Percentiles rank a stretch among this genome's conserved stretches.
phyloP scores from a whole-genome alignment of 352 stramenopile species.

The Pythium aphanidermatum region DNA sequence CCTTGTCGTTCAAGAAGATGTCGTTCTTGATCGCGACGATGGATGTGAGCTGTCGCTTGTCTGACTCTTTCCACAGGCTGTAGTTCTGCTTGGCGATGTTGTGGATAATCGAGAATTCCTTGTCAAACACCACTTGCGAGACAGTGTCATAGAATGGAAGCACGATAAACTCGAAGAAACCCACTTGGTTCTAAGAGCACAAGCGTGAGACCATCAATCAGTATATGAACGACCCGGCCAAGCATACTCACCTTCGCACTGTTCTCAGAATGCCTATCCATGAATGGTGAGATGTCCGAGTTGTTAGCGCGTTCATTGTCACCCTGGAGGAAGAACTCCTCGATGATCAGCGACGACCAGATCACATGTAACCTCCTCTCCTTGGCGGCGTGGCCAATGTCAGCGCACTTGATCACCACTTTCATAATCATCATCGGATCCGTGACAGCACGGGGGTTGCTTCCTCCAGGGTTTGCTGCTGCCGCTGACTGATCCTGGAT shows the following conservation, averaged over 20 bases:
- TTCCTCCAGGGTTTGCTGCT: background rate
- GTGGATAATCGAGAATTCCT: slow-evolving; percentile 64
- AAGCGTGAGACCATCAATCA: no score
- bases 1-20: slow-evolving; percentile 65
- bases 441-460: slow-evolving; percentile 27
- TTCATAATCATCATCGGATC: slow-evolving; percentile 88
- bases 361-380: slow-evolving; percentile 76
- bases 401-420: slow-evolving; percentile 85
- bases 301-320: slow-evolving; percentile 89
- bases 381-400: slow-evolving; percentile 92
- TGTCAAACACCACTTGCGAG: slow-evolving; percentile 66
- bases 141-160: slow-evolving; percentile 78
- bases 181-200: slow-evolving; percentile 77
- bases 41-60: slow-evolving; percentile 71
- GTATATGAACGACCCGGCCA: slow-evolving; percentile 5
- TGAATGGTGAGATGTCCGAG: slow-evolving; percentile 89
- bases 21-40: slow-evolving; percentile 78
- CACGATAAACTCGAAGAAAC: slow-evolving; percentile 85
- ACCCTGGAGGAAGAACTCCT: slow-evolving; percentile 94
- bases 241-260: slow-evolving; percentile 59
- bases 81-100: slow-evolving; percentile 82
- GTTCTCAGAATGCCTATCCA: slow-evolving; percentile 87
- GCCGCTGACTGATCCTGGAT: slow-evolving; percentile 44
- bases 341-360: slow-evolving; percentile 91
- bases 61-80: slow-evolving; percentile 79